Conservation (phyloP, 345 rosid species). For the Erysimum cheiranthoides region DNA sequence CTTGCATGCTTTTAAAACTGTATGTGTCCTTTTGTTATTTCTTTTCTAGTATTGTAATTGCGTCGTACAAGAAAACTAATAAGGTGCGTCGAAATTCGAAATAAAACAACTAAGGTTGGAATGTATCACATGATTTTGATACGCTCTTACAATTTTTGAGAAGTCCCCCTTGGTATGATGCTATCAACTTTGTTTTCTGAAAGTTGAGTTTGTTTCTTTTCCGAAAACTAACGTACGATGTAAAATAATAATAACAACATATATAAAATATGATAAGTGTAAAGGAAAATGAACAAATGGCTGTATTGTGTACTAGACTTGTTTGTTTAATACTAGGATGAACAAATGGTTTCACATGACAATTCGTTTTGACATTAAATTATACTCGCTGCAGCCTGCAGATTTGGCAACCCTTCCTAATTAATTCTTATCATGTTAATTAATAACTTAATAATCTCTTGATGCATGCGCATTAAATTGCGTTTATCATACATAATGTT, state of each 20-base stretch:
- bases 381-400: background rate
- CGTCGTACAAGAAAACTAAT: constrained; percentile 19
- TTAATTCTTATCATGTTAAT: background rate
- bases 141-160: constrained; percentile 31
- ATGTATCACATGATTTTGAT: constrained; percentile 28
- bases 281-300: background rate
- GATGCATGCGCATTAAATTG: background rate
- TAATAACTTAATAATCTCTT: background rate
- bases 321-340: constrained; percentile 3
- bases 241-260: background rate
- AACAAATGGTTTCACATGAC: constrained; percentile 8
- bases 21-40: background rate
- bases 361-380: background rate
- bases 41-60: background rate
- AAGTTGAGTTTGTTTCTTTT: constrained; percentile 42
- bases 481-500: background rate
- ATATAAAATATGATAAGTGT: background rate
- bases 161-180: constrained; percentile 6
- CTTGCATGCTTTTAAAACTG: constrained; percentile 4
- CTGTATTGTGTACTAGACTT: background rate
- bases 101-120: constrained; percentile 22
- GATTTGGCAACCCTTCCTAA: background rate
- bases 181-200: constrained; percentile 31
- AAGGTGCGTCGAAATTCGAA: constrained; percentile 18
- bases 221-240: constrained; percentile 6